Evolutionary conservation across 768 basidiomycete genomes (phyloP).

Genomic region (Lentinula detonsa): DNA sequence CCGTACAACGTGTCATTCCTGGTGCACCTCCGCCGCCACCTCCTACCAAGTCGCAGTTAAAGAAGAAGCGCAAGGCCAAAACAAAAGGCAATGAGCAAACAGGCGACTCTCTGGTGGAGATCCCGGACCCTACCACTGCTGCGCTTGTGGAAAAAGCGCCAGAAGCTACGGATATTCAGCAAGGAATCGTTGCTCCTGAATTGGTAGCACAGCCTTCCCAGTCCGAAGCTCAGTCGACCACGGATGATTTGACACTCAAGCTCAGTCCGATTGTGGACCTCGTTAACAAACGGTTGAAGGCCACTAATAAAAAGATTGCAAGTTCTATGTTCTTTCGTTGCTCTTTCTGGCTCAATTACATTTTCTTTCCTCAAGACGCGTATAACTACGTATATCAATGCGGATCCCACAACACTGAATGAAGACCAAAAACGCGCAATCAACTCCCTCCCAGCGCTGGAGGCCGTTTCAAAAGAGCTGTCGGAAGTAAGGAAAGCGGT

Average conservation of each 20-base stretch:
- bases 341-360: neutral
- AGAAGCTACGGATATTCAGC: conserved; percentile 38
- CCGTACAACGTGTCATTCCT: conserved; percentile 56
- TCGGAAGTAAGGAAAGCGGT: conserved; percentile 79
- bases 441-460: conserved; percentile 67
- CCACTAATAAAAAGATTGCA: conserved; percentile 81
- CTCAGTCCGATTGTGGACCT: conserved; percentile 72
- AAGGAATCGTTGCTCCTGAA: conserved; percentile 41
- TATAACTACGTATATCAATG: conserved; percentile 64
- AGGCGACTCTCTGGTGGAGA: conserved; percentile 38
- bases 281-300: conserved; percentile 71
- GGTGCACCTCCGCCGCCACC: conserved; percentile 67
- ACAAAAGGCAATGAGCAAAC: conserved; percentile 36
- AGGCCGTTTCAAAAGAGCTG: conserved; percentile 76
- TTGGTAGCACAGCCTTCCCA: conserved; percentile 25
- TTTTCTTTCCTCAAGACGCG: conserved; percentile 45
- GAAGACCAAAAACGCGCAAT: conserved; percentile 80
- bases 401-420: conserved; percentile 68
- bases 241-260: conserved; percentile 43
- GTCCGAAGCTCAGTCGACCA: conserved; percentile 34
- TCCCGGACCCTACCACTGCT: conserved; percentile 40
- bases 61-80: conserved; percentile 62
- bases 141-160: conserved; percentile 46
- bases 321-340: conserved; percentile 17
- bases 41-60: conserved; percentile 54